These are phyloP conservation scores for Cyberlindnera japonica DNA, from an alignment of 805 yeast genomes.

Conservation along the genomic window DNA sequence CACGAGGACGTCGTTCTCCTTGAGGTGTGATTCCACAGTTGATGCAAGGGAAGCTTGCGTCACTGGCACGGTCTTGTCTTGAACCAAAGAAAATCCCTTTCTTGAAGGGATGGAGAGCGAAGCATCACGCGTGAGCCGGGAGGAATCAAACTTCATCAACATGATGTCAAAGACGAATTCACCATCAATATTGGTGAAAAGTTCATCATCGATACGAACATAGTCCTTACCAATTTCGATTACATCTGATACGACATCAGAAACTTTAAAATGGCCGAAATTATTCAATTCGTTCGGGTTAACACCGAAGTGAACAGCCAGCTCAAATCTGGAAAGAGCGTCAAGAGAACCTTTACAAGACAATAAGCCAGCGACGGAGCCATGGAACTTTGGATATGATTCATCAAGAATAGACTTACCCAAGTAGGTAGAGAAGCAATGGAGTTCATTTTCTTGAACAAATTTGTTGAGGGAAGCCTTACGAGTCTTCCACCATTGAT, in stretches of 20 bases:
- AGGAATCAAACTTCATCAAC: slow-evolving; percentile 10
- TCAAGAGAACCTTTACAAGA: slow-evolving; percentile 43
- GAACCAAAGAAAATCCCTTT: not conserved
- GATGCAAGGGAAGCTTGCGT: slow-evolving; percentile 43
- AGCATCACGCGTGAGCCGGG: slow-evolving; percentile 11
- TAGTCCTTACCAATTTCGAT: slow-evolving; percentile 27
- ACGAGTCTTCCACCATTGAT: slow-evolving; percentile 61
- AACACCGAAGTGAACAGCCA: slow-evolving; percentile 67
- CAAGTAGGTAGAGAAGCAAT: slow-evolving; percentile 13
- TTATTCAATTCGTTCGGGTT: slow-evolving; percentile 56
- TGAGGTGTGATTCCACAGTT: slow-evolving; percentile 47
- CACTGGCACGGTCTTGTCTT: slow-evolving; percentile 10
- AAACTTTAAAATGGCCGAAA: slow-evolving; percentile 8
- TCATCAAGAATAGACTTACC: slow-evolving; percentile 34
- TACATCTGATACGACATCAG: slow-evolving; percentile 17
- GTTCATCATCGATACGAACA: slow-evolving; percentile 18
- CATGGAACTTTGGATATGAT: slow-evolving; percentile 51
- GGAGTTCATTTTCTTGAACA: slow-evolving; percentile 32
- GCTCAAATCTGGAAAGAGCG: slow-evolving; percentile 52
- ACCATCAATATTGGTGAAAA: slow-evolving; percentile 18
- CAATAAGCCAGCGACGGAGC: slow-evolving; percentile 62
- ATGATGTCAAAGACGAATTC: slow-evolving; percentile 18
- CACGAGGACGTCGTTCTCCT: slow-evolving; percentile 53
- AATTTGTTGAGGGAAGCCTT: slow-evolving; percentile 43
- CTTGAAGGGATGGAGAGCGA: slow-evolving; percentile 10